Evolutionary conservation across 2,329 filamentous ascomycete species (phyloP).

Genomic region (Sclerotinia minor): DNA sequence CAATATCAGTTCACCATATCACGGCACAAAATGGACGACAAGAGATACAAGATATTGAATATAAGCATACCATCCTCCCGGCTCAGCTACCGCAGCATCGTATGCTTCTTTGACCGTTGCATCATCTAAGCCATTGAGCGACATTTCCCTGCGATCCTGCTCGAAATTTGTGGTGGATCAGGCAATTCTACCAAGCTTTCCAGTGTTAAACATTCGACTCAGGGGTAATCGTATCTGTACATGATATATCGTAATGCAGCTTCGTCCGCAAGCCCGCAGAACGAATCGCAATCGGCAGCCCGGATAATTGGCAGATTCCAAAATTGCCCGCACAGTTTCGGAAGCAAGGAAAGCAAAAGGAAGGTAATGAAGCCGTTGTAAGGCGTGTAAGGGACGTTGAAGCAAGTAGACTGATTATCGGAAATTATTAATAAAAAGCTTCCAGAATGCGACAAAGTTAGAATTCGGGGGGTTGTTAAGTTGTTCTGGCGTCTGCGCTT

Average conservation of each 20-base stretch:
- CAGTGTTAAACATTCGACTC: conserved; percentile 29
- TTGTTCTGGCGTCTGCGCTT: conserved; percentile 17
- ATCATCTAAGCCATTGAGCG: conserved; percentile 91
- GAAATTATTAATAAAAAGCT: conserved; percentile 20
- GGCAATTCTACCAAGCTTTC: conserved; percentile 19
- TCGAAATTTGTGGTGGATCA: conserved; percentile 19
- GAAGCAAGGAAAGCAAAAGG: not conserved
- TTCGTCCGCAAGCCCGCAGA: conserved; percentile 34
- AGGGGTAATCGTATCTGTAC: conserved; percentile 37
- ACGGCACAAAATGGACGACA: not conserved
- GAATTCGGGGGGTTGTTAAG: not conserved
- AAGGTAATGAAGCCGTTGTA: conserved; percentile 1
- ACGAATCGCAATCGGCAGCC: conserved; percentile 12
- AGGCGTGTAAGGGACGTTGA: conserved; percentile 7
- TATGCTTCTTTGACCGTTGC: conserved; percentile 80
- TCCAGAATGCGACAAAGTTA: conserved; percentile 18
- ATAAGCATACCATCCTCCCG: conserved; percentile 78
- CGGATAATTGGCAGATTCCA: conserved; percentile 14
- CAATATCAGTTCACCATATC: conserved; percentile 28
- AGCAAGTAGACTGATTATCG: conserved; percentile 21
- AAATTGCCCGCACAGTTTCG: not conserved
- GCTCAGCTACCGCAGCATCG: conserved; percentile 74
- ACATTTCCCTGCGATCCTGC: conserved; percentile 60
- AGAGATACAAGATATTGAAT: conserved; percentile 16
- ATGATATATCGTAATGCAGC: conserved; percentile 36